These are phyloP conservation scores for Domatiomyces globalis DNA, from an alignment of 2,329 filamentous ascomycete genomes.

Conservation along the genomic window DNA sequence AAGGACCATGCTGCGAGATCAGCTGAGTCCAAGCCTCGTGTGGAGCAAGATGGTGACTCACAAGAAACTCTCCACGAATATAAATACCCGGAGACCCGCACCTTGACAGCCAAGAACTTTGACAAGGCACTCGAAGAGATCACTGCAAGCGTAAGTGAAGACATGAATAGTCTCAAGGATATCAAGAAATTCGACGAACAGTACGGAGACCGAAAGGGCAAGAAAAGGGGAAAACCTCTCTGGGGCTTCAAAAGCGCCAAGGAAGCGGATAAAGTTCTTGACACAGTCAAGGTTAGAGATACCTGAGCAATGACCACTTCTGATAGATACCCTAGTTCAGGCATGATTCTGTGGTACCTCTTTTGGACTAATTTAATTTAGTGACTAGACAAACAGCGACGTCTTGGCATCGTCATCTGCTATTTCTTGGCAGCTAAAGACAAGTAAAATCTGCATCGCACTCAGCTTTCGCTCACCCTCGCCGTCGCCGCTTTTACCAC, in stretches of 20 bases:
- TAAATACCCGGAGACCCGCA: conserved; percentile 50
- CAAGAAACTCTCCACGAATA: conserved; percentile 24
- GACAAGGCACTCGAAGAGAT: conserved; percentile 77
- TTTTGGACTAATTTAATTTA: too few species aligned
- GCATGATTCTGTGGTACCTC: too few species aligned
- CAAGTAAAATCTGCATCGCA: too few species aligned
- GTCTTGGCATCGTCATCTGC: too few species aligned
- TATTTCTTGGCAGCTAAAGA: too few species aligned
- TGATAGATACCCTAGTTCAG: too few species aligned
- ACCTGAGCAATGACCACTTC: neutral
- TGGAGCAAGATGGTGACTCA: conserved; percentile 4
- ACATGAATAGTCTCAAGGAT: conserved; percentile 72
- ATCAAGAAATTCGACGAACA: conserved; percentile 94
- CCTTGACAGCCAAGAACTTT: conserved; percentile 58
- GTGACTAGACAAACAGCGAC: too few species aligned
- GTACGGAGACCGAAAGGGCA: conserved; percentile 66
- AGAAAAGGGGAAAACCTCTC: conserved; percentile 43
- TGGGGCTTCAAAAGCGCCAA: conserved; percentile 36
- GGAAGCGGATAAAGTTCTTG: conserved; percentile 21
- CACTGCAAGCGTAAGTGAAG: conserved; percentile 79
- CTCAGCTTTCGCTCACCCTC: too few species aligned
- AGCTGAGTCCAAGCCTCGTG: conserved; percentile 1
- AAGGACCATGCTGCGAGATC: conserved; percentile 6
- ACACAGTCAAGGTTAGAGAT: conserved; percentile 30
- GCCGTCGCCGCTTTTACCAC: too few species aligned